A percentile compares a stretch with the other conserved stretches of the same genome.
Conservation (phyloP, 2,329 filamentous ascomycete genomes). For the Colletotrichum liaoningense region DNA sequence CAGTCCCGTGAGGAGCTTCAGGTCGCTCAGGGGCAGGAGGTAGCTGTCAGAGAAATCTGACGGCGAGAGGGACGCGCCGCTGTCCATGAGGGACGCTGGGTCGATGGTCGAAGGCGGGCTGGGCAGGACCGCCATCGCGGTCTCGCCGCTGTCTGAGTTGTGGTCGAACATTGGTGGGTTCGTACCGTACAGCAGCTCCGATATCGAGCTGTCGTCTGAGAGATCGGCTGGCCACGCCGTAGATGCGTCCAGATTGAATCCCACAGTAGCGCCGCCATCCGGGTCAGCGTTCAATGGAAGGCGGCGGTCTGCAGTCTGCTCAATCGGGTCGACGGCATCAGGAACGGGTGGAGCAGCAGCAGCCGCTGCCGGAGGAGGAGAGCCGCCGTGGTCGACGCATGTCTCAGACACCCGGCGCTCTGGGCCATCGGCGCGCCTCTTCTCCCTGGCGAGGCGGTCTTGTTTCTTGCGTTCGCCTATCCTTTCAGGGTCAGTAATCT, state of each 20-base stretch:
- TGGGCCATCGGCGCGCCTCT: conserved; percentile 7
- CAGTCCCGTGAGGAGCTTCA: conserved; percentile 60
- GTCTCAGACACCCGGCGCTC: conserved; percentile 1
- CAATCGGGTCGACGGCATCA: background rate
- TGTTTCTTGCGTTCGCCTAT: conserved; percentile 44
- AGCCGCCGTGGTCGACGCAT: background rate
- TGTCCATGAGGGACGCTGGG: conserved; percentile 20
- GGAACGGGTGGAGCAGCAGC: background rate
- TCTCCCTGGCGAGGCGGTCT: conserved; percentile 18
- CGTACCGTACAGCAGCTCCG: conserved; percentile 10
- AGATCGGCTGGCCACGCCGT: conserved; percentile 6
- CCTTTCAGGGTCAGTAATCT: conserved; percentile 3
- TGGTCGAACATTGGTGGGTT: background rate
- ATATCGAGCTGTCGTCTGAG: conserved; percentile 6
- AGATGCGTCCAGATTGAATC: conserved; percentile 11
- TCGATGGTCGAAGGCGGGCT: conserved; percentile 24
- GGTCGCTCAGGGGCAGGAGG: conserved; percentile 58
- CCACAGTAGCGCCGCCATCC: conserved; percentile 18
- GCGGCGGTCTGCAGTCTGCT: conserved; percentile 6
- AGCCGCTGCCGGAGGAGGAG: background rate
- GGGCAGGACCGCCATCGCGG: background rate
- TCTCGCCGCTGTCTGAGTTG: background rate
- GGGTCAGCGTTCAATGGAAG: background rate
- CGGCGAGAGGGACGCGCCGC: conserved; percentile 27
- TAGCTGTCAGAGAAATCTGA: conserved; percentile 57